Conservation (phyloP, 2,329 filamentous ascomycete species). For the Calonectria pseudoreteaudii region DNA sequence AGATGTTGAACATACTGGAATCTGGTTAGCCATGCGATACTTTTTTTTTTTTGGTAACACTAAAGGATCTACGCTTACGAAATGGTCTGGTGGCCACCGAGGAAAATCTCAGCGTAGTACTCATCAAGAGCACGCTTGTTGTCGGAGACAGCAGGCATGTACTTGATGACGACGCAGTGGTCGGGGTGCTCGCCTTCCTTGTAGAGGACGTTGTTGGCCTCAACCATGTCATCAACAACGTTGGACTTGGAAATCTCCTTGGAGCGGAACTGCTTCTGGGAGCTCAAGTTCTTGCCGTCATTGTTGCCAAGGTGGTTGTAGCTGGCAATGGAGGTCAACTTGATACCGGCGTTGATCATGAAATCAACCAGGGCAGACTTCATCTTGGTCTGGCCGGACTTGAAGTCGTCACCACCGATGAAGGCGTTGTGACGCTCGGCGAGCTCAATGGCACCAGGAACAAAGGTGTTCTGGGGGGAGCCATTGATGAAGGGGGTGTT, state of each 20-base stretch:
- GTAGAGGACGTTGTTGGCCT: constrained; percentile 92
- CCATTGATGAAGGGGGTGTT: constrained; percentile 97
- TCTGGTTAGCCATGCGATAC: constrained; percentile 33
- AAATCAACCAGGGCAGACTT: constrained; percentile 99
- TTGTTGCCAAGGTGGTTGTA: constrained; percentile 99
- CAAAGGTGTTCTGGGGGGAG: constrained; percentile 98
- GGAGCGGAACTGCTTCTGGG: constrained; percentile 97
- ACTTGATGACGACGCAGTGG: constrained; percentile 99
- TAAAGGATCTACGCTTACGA: constrained; percentile 61
- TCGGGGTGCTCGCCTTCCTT: constrained; percentile 93
- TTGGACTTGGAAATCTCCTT: constrained; percentile 99
- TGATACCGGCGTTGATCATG: constrained; percentile 98
- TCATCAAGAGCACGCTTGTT: constrained; percentile 99
- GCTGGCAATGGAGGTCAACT: constrained; percentile 96
- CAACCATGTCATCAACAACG: constrained; percentile 99
- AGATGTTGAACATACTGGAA: constrained; percentile 92
- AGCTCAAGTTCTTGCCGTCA: constrained; percentile 98
- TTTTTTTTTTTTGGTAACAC: not conserved
- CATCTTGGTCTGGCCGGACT: constrained; percentile 99
- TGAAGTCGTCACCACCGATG: constrained; percentile 99
- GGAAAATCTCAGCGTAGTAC: constrained; percentile 99
- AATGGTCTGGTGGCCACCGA: constrained; percentile 98
- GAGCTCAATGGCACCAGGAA: constrained; percentile 89
- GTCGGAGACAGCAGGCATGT: constrained; percentile 98
- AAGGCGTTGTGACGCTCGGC: constrained; percentile 89